Evolutionary conservation across 192 early-diverging fungal genomes (phyloP).

Genomic region (Coemansia nantahalensis): DNA sequence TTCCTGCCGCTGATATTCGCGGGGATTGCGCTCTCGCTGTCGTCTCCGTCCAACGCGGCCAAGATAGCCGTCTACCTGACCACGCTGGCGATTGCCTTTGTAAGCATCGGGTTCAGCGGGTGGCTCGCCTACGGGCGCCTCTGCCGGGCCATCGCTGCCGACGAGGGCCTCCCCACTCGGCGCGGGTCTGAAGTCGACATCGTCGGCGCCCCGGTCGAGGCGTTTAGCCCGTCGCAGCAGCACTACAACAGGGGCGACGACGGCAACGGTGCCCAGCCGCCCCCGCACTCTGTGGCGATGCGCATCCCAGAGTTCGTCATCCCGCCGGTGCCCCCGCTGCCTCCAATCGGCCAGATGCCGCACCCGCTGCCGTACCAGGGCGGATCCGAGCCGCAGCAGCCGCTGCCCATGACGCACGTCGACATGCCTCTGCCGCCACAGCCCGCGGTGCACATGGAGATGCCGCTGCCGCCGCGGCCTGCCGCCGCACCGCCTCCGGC

Average conservation of each 20-base stretch:
- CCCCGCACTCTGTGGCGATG: background rate
- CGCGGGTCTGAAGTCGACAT: constrained; percentile 6
- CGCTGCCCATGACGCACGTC: too few relatives aligned
- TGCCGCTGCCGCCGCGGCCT: background rate
- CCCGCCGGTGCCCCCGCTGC: constrained; percentile 5
- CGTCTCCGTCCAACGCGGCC: constrained; percentile 9
- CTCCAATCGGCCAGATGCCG: background rate
- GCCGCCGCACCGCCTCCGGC: background rate
- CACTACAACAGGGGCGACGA: constrained; percentile 4
- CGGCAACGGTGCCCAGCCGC: background rate
- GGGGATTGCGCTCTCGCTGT: constrained; percentile 32
- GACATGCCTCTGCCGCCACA: constrained; percentile 1
- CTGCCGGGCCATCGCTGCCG: constrained; percentile 2
- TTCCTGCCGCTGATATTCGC: constrained; percentile 38
- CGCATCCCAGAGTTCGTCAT: background rate
- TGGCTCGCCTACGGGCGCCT: constrained; percentile 18
- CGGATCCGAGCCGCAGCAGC: too few relatives aligned
- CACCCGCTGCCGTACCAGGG: background rate
- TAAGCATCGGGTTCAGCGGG: constrained; percentile 27
- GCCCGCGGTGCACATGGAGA: background rate
- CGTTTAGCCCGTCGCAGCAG: constrained; percentile 26
- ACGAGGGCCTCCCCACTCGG: background rate
- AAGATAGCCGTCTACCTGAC: constrained; percentile 33
- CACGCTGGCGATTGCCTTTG: constrained; percentile 18
- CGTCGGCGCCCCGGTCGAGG: constrained; percentile 18